Base-by-base conservation (phyloP, 1,284 basidiomycete species). In the Lentinula novae-zelandiae region DNA sequence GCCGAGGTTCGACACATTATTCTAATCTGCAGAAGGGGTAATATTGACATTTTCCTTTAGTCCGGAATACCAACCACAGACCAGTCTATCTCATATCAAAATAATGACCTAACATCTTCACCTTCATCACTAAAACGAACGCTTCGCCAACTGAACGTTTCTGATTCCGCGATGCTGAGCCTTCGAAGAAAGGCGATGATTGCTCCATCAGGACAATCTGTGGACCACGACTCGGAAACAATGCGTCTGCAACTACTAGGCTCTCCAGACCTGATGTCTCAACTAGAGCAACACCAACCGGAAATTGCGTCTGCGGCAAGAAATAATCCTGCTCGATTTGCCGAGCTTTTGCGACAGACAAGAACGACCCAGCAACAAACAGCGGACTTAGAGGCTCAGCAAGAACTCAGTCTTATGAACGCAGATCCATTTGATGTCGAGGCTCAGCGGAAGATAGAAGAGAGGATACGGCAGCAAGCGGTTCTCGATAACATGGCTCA, bases 401-500 rank as follows among this genome's bases (percentile, higher is more conserved):
- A 80, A 52, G 90, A 92, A 71, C 85, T 91, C 52, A 82, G 78
- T 63, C 76, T 78, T 9, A 80, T 95, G 60, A 90, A 95, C 67
- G 87, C 88, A 0, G 88, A 98, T 73, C 95, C 95, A 0, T 98
- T 86, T 72, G 89, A 98, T 70, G 77, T 98, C 3, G 94, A 97
- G 69, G 91, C 95, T 0, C 97, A 99, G 75, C 82, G 82, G 63
- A 89, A 84, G 75, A 99, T 99, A 62, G 96, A 98, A 72, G 97
- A 98, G 71, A 88, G 88, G 1, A 98, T 99, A 65, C 78, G 92
- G 58, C 90, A 95, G 72, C 86, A 98, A 70, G 91, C 90, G 0
- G 91, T 99, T 7, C 76, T 91, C 68, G 96, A 98, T 76, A 95
- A 96, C 70, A 82, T 95, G 82, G 86, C 90, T 64, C 93, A 96